phyloP scores from a whole-genome alignment of 441 rosid genomes.

The Iberis amara region DNA sequence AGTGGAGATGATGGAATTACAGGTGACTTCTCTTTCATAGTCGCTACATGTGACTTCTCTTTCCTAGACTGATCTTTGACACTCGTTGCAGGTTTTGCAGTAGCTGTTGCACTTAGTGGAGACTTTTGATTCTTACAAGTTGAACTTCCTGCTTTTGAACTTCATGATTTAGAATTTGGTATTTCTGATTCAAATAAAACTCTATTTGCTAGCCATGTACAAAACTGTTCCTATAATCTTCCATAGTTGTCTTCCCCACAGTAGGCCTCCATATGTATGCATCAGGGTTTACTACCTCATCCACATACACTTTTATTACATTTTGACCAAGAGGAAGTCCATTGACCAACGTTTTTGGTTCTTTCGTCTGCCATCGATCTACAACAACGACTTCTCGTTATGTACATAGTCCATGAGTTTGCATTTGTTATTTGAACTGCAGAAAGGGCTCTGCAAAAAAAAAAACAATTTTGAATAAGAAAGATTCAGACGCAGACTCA shows the following conservation, averaged over 20 bases:
- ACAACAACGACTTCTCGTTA: neutral
- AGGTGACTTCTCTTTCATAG: too few relatives aligned
- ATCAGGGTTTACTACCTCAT: neutral
- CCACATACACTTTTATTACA: neutral
- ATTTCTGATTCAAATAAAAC: neutral
- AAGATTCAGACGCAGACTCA: neutral
- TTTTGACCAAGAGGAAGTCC: slow-evolving; percentile 6
- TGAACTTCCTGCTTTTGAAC: neutral
- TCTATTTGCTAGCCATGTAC: slow-evolving; percentile 2
- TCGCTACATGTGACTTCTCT: slow-evolving; percentile 5
- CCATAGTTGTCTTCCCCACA: neutral
- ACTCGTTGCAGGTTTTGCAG: too few relatives aligned
- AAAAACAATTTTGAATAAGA: neutral
- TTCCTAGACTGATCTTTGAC: too few relatives aligned
- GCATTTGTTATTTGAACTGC: neutral
- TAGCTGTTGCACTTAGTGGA: neutral
- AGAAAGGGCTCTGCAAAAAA: neutral
- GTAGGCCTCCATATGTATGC: slow-evolving; percentile 6
- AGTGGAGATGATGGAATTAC: too few relatives aligned
- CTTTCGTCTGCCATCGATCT: neutral
- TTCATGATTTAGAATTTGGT: neutral
- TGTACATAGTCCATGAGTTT: neutral
- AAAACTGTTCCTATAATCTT: neutral
- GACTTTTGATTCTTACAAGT: neutral
- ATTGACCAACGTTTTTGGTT: neutral